Evolutionary conservation across 1,284 basidiomycete species (phyloP).

Genomic region (Austroboletus rostrupii): DNA sequence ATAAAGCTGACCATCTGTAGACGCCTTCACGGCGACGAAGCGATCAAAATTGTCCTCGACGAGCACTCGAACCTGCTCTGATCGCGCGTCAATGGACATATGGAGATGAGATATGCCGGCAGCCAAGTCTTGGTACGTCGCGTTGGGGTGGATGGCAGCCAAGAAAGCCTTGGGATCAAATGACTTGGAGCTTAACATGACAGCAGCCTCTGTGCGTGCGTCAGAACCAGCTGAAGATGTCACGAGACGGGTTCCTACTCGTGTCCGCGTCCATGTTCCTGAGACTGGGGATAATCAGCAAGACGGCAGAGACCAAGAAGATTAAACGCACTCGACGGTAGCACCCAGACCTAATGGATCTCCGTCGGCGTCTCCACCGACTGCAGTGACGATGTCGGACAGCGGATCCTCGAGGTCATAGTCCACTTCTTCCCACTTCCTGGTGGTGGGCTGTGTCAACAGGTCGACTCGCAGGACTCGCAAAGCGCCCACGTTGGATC

Average conservation of each 20-base stretch:
- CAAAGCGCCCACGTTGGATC: constrained; percentile 53
- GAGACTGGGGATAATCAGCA: constrained; percentile 39
- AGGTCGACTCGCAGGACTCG: neutral
- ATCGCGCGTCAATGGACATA: constrained; percentile 80
- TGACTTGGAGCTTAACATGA: constrained; percentile 85
- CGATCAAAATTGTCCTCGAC: constrained; percentile 99
- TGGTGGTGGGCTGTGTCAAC: constrained; percentile 26
- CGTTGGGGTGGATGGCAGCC: constrained; percentile 90
- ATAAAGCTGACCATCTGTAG: constrained; percentile 77
- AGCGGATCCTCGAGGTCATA: constrained; percentile 70
- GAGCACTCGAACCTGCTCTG: constrained; percentile 88
- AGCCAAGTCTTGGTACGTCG: constrained; percentile 88
- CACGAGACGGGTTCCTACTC: constrained; percentile 38
- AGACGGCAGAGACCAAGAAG: constrained; percentile 5
- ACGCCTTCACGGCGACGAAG: constrained; percentile 96
- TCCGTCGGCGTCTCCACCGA: constrained; percentile 52
- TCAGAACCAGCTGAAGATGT: constrained; percentile 13
- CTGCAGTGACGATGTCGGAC: constrained; percentile 54
- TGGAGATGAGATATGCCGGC: constrained; percentile 71
- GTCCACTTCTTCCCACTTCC: constrained; percentile 79
- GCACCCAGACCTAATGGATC: constrained; percentile 70
- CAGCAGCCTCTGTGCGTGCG: constrained; percentile 59
- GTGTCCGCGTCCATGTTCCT: constrained; percentile 69
- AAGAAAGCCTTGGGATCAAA: constrained; percentile 96
- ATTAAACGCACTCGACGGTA: constrained; percentile 51